These are phyloP conservation scores for Zymoseptoria ardabiliae DNA, from an alignment of 2,329 filamentous ascomycete species.

Conservation along the genomic window DNA sequence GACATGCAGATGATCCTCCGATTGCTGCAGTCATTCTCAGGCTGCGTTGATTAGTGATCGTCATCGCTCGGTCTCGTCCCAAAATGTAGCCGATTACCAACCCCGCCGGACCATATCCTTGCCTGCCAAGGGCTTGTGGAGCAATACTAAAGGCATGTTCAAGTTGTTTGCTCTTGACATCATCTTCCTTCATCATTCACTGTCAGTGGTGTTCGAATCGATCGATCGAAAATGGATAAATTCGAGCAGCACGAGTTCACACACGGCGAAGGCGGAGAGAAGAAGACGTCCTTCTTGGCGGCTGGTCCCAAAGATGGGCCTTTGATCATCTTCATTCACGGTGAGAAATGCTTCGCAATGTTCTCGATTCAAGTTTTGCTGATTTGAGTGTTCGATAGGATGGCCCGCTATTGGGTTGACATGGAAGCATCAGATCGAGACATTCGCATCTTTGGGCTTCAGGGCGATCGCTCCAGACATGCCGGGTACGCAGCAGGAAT, in stretches of 20 bases:
- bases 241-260: constrained; percentile 18
- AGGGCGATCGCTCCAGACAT: constrained; percentile 27
- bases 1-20: too few species aligned
- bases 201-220: not conserved
- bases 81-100: not conserved
- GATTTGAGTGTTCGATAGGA: constrained; percentile 3
- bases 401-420: constrained; percentile 32
- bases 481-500: constrained; percentile 15
- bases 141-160: not conserved
- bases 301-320: constrained; percentile 22
- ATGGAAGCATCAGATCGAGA: constrained; percentile 31
- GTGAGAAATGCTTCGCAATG: not conserved
- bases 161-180: not conserved
- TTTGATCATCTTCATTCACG: constrained; percentile 26
- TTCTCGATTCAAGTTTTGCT: not conserved
- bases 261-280: constrained; percentile 14
- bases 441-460: constrained; percentile 26
- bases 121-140: not conserved
- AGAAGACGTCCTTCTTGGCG: constrained; percentile 24
- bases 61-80: not conserved
- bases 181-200: not conserved
- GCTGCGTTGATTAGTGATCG: not conserved
- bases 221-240: constrained; percentile 8
- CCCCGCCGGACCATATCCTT: not conserved
- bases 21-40: too few species aligned